Conservation (phyloP, 495 filamentous ascomycete genomes). For the Penicillium silybi region DNA sequence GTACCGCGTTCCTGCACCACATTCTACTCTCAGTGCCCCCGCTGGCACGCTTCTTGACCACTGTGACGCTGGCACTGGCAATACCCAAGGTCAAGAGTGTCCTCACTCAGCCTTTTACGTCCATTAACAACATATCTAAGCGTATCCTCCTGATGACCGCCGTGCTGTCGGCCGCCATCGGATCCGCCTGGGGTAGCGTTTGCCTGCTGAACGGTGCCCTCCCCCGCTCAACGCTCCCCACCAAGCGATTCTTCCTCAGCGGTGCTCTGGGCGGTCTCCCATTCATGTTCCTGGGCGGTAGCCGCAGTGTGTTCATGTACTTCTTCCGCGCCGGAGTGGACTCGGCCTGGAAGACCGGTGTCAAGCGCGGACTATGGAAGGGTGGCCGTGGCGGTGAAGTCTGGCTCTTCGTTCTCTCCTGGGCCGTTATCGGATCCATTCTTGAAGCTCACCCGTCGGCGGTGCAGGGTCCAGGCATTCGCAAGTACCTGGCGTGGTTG, state of each 20-base stretch:
- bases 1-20: slow-evolving; percentile 77
- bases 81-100: slow-evolving; percentile 63
- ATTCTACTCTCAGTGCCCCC: slow-evolving; percentile 75
- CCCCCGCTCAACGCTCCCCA: slow-evolving; percentile 70
- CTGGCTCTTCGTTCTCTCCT: slow-evolving; percentile 68
- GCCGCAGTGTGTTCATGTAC: slow-evolving; percentile 64
- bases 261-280: slow-evolving; percentile 74
- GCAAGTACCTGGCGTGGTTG: slow-evolving; percentile 71
- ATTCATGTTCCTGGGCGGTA: slow-evolving; percentile 69
- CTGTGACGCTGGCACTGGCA: slow-evolving; percentile 64
- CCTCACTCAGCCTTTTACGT: slow-evolving; percentile 59
- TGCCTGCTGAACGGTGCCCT: slow-evolving; percentile 81
- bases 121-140: slow-evolving; percentile 58
- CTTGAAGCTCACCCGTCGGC: slow-evolving; percentile 68
- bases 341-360: slow-evolving; percentile 83
- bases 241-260: slow-evolving; percentile 80
- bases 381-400: slow-evolving; percentile 80
- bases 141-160: slow-evolving; percentile 63
- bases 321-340: slow-evolving; percentile 70
- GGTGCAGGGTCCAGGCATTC: slow-evolving; percentile 60
- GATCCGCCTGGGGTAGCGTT: slow-evolving; percentile 79
- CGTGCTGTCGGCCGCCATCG: slow-evolving; percentile 72
- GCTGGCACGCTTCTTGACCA: slow-evolving; percentile 69
- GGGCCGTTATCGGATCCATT: slow-evolving; percentile 73
- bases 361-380: slow-evolving; percentile 79